Evolutionary conservation across 2,329 filamentous ascomycete species (phyloP), one percentile per base, ranked within the genome.

Genomic region (Cladosporium austrohemisphaericum): DNA sequence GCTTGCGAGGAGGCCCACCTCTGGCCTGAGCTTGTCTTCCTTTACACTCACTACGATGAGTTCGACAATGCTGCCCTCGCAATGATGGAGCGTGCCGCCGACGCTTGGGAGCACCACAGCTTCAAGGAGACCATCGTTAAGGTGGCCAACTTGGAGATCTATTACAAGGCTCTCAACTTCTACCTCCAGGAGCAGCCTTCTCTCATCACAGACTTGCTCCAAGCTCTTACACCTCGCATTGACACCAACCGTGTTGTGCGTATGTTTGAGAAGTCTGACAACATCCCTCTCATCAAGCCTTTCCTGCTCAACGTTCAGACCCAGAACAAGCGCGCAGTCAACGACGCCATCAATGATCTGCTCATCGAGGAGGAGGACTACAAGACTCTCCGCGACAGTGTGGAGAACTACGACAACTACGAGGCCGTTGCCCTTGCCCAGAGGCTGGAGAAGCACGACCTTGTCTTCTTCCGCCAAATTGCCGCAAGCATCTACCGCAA

Each of bases 111-210:
- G 70, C 93, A 98, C 73, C 90, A 96, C 68, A 93, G 94, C 41
- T 98, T 98, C 84, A 98, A 98, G 79, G 94, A 98, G 67, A 97
- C 95, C 44, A 79, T 95, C 50, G 84, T 95, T 73, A 98, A 98
- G 80, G 92, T 96, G 57, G 88, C 91, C 64, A 98, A 98, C 73
- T 74, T 98, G 64, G 94, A 98, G 72, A 98, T 98, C 63, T 98
- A 97, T 77, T 98, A 98, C 78, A 88, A 92, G 47, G 89, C 88
- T 22, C 80, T 97, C 65, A 95, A 92, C 75, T 96, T 96, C 73
- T 97, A 97, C 70, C 82, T 98, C 32, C 89, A 97, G 73, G 89
- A 98, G 72, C 93, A 98, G 68, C 93, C 93, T 26, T 88, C 92
- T 10, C 80, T 98, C 37, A 75, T 98, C 56, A 98, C 93, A n/a